phyloP scores from a whole-genome alignment of 495 filamentous ascomycete genomes.

The Lophium mytilinum region DNA sequence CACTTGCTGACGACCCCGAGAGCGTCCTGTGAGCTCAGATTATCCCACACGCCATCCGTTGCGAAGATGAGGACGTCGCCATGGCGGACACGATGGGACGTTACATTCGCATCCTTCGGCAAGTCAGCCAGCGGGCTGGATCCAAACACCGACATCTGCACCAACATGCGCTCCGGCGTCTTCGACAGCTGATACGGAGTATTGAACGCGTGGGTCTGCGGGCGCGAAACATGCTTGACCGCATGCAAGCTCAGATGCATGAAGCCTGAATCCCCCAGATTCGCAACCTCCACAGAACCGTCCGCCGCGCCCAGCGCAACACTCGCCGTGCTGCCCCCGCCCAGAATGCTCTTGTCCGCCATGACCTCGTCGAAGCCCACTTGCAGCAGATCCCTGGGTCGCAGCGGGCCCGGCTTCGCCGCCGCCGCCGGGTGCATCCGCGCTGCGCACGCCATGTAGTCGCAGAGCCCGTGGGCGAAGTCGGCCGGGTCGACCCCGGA shows the following conservation, averaged over 20 bases:
- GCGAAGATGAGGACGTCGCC: slow-evolving; percentile 88
- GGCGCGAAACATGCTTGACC: slow-evolving; percentile 69
- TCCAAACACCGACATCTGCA: slow-evolving; percentile 71
- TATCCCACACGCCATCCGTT: slow-evolving; percentile 95
- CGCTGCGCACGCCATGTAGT: slow-evolving; percentile 75
- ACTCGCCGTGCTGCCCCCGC: slow-evolving; percentile 84
- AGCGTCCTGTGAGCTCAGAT: slow-evolving; percentile 82
- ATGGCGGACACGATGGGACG: slow-evolving; percentile 65
- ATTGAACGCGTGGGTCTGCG: slow-evolving; percentile 96
- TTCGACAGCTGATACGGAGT: slow-evolving; percentile 92
- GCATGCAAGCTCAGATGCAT: slow-evolving; percentile 75
- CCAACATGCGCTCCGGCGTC: slow-evolving; percentile 69
- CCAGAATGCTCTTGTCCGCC: slow-evolving; percentile 59
- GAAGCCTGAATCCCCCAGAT: slow-evolving; percentile 97
- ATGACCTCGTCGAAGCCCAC: slow-evolving; percentile 73
- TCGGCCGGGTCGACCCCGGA: slow-evolving; percentile 86
- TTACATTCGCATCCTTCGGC: slow-evolving; percentile 75
- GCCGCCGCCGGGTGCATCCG: slow-evolving; percentile 27
- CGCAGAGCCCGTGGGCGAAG: slow-evolving; percentile 91
- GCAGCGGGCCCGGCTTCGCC: slow-evolving; percentile 39
- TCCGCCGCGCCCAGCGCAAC: slow-evolving; percentile 62
- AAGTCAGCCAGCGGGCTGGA: slow-evolving; percentile 61
- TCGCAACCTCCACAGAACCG: slow-evolving; percentile 76
- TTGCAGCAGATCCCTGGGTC: slow-evolving; percentile 67
- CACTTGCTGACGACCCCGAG: slow-evolving; percentile 65